Evolutionary conservation across 2,329 filamentous ascomycete genomes (phyloP).

Genomic region (Pseudophaeomoniella oleicola): DNA sequence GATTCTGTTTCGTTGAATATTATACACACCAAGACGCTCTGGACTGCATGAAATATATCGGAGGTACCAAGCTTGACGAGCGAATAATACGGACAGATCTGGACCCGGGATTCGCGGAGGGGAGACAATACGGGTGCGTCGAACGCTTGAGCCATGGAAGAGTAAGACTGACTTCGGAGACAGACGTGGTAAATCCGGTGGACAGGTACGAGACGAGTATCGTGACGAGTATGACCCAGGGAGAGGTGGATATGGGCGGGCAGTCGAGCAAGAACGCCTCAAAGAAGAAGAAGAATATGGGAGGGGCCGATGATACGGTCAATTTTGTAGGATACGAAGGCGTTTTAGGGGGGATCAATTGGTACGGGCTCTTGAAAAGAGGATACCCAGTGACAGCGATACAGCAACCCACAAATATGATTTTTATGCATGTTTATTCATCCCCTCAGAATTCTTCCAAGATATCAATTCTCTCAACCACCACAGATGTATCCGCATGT

Average conservation of each 20-base stretch:
- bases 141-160: not conserved
- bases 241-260: conserved; percentile 73
- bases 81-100: conserved; percentile 89
- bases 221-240: conserved; percentile 94
- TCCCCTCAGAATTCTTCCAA: not conserved
- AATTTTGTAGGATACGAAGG: not conserved
- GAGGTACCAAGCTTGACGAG: conserved; percentile 95
- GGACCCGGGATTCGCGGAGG: conserved; percentile 91
- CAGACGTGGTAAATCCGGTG: conserved; percentile 77
- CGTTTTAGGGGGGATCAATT: not conserved
- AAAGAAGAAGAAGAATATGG: conserved; percentile 47
- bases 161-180: not conserved
- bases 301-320: conserved; percentile 20
- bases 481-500: conserved; percentile 82
- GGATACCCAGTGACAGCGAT: too few relatives aligned
- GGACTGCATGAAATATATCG: conserved; percentile 97
- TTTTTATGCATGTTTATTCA: not conserved
- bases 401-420: not conserved
- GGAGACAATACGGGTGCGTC: conserved; percentile 71
- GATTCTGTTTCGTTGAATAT: conserved; percentile 99
- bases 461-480: conserved; percentile 57
- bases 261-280: conserved; percentile 49
- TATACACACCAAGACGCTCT: conserved; percentile 95
- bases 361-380: too few relatives aligned
- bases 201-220: conserved; percentile 95